Percentiles rank a stretch among this genome's conserved stretches.
These are phyloP conservation scores for Colletotrichum coccodes DNA, from an alignment of 2,329 filamentous ascomycete genomes.

Conservation along the genomic window DNA sequence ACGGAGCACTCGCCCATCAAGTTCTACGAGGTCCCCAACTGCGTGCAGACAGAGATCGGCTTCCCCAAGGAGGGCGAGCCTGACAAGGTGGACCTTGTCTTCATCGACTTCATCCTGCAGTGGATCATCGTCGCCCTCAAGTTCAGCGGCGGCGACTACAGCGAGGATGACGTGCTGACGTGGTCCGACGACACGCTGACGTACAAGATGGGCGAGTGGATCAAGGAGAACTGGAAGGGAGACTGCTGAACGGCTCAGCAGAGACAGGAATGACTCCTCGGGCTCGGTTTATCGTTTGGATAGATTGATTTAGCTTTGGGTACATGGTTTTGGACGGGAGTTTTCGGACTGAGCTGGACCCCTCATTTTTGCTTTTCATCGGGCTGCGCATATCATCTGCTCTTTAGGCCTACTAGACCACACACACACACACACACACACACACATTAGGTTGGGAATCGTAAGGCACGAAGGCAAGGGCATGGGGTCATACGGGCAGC, in stretches of 20 bases:
- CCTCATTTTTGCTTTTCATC: neutral
- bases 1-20: constrained; percentile 81
- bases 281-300: neutral
- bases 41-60: constrained; percentile 75
- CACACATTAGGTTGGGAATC: neutral
- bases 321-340: constrained; percentile 1
- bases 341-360: constrained; percentile 2
- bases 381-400: neutral
- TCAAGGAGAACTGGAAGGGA: constrained; percentile 66
- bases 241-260: constrained; percentile 48
- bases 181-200: constrained; percentile 68
- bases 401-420: neutral
- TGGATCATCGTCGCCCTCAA: constrained; percentile 82
- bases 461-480: neutral
- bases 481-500: neutral
- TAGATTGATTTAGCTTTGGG: neutral
- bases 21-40: constrained; percentile 85
- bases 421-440: no score
- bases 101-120: constrained; percentile 88
- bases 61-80: constrained; percentile 70
- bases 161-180: constrained; percentile 54
- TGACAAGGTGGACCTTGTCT: constrained; percentile 85
- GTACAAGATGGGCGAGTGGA: constrained; percentile 66
- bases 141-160: constrained; percentile 63
- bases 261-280: neutral